Conservation (phyloP, 2,329 filamentous ascomycete species). For the Arthrinium phaeospermum region DNA sequence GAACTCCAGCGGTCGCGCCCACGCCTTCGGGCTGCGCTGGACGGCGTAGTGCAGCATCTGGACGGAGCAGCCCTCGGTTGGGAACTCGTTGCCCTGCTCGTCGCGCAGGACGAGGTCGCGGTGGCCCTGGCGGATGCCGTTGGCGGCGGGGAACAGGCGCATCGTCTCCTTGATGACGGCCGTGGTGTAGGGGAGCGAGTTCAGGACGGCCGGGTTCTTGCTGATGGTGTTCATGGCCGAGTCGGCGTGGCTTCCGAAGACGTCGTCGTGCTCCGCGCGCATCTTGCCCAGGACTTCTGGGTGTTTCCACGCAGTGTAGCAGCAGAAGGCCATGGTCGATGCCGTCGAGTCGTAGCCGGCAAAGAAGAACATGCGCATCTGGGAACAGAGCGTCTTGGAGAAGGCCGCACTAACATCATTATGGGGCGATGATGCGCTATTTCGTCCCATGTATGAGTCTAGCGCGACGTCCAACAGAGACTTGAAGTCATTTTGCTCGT, state of each 20-base stretch:
- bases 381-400: conserved; percentile 36
- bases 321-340: conserved; percentile 38
- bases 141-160: conserved; percentile 55
- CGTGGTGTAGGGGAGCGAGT: conserved; percentile 54
- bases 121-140: conserved; percentile 49
- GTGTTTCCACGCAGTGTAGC: conserved; percentile 38
- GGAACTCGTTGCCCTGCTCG: conserved; percentile 47
- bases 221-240: conserved; percentile 44
- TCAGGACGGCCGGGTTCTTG: conserved; percentile 50
- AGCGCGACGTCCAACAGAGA: conserved; percentile 42
- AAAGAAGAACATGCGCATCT: conserved; percentile 45
- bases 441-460: conserved; percentile 37
- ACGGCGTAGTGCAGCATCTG: conserved; percentile 32
- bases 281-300: conserved; percentile 37
- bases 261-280: conserved; percentile 42
- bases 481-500: conserved; percentile 32
- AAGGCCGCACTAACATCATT: conserved; percentile 34
- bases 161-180: conserved; percentile 60
- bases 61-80: conserved; percentile 45
- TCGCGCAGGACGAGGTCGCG: conserved; percentile 46
- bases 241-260: conserved; percentile 50
- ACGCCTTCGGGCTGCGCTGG: conserved; percentile 43
- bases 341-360: conserved; percentile 48
- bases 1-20: conserved; percentile 55
- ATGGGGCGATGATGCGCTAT: conserved; percentile 26